A percentile compares a stretch with the other conserved stretches of the same genome.
phyloP scores from a whole-genome alignment of 805 yeast genomes.

The Candida silvicultrix region DNA sequence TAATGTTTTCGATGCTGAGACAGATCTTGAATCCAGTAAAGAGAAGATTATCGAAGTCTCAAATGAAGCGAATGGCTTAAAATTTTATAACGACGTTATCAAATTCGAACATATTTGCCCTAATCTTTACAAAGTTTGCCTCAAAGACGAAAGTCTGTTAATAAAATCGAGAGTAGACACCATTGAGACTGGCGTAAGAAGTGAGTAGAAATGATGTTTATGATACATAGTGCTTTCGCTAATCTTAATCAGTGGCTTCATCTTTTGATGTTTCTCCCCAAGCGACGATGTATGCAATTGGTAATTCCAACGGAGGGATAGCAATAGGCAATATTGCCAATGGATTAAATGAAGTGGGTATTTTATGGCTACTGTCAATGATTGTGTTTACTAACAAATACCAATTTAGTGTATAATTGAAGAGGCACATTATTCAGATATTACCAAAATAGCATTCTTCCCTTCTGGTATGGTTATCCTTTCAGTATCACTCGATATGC shows the following conservation, averaged over 20 bases:
- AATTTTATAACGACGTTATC: background rate
- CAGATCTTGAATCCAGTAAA: too few relatives aligned
- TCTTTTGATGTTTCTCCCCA: slow-evolving; percentile 28
- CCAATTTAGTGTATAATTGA: slow-evolving; percentile 10
- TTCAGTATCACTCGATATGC: slow-evolving; percentile 54
- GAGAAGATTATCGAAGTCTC: slow-evolving; percentile 25
- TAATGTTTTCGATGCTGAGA: slow-evolving; percentile 22
- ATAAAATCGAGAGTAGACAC: background rate
- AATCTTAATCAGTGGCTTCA: slow-evolving; percentile 12
- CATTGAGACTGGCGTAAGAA: slow-evolving; percentile 2
- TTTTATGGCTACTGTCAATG: too few relatives aligned
- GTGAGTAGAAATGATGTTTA: slow-evolving; percentile 4
- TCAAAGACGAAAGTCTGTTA: background rate
- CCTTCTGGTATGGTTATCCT: slow-evolving; percentile 61
- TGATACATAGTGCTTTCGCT: background rate
- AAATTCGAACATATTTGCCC: background rate
- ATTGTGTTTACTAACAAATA: background rate
- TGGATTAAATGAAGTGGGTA: slow-evolving; percentile 1
- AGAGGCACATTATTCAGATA: slow-evolving; percentile 45
- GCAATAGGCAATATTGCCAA: slow-evolving; percentile 8
- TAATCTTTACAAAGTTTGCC: background rate
- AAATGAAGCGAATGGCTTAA: slow-evolving; percentile 7
- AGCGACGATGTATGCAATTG: slow-evolving; percentile 24
- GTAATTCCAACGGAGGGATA: slow-evolving; percentile 29
- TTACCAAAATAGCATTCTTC: slow-evolving; percentile 41